phyloP scores from a whole-genome alignment of 768 basidiomycete genomes.

The Coprinopsis marcescibilis region DNA sequence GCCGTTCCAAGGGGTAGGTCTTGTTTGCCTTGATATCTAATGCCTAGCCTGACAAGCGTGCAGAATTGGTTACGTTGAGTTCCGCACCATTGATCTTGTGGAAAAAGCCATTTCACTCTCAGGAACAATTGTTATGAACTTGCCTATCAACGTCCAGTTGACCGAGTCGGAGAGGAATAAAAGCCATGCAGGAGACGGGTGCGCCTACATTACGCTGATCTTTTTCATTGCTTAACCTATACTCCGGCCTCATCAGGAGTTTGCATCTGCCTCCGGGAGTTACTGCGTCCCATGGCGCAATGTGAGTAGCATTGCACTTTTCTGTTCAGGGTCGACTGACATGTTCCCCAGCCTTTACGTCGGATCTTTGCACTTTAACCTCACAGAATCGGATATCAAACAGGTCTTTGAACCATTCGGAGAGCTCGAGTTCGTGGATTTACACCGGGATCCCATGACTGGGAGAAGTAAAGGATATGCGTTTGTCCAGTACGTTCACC shows the following conservation, averaged over 20 bases:
- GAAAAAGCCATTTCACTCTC: slow-evolving; percentile 84
- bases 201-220: slow-evolving; percentile 21
- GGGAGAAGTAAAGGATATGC: slow-evolving; percentile 97
- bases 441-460: slow-evolving; percentile 91
- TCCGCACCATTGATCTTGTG: slow-evolving; percentile 85
- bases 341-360: slow-evolving; percentile 75
- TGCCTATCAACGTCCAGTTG: slow-evolving; percentile 93
- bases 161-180: slow-evolving; percentile 96
- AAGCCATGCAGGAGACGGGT: slow-evolving; percentile 86
- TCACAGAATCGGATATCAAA: slow-evolving; percentile 94
- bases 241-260: slow-evolving; percentile 39
- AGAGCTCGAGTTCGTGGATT: slow-evolving; percentile 95
- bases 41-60: slow-evolving; percentile 8
- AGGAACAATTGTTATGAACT: slow-evolving; percentile 96
- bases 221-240: slow-evolving; percentile 11
- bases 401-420: slow-evolving; percentile 99
- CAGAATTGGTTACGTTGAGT: slow-evolving; percentile 98
- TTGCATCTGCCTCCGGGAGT: slow-evolving; percentile 83
- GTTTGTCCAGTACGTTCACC: slow-evolving; percentile 79
- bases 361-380: slow-evolving; percentile 93
- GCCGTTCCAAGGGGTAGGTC: slow-evolving; percentile 94
- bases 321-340: neutral
- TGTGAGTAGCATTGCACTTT: slow-evolving; percentile 64
- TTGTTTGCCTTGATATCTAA: slow-evolving; percentile 3
- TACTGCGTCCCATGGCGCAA: slow-evolving; percentile 70